Evolutionary conservation across 345 rosid species (phyloP), one percentile per base, ranked within the genome.

Genomic region (Noccaea caerulescens): DNA sequence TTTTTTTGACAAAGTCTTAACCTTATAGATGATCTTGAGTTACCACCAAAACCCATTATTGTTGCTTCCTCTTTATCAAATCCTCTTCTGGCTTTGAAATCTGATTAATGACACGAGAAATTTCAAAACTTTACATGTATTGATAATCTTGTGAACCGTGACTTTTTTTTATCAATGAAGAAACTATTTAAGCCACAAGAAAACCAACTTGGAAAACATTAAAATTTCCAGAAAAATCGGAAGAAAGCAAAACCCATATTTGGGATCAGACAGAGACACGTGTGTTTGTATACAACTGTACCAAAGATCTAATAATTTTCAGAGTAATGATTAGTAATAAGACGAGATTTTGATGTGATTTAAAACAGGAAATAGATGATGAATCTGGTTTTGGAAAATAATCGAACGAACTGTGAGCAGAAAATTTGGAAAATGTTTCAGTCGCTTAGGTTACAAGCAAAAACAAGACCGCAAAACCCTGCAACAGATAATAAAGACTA

Each of bases 21-120:
- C 96, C 98, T 92, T 25, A 85, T 88, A 62, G 91, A 86, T 85
- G 18, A 16, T 16, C 89, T 86, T 73, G 92, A 79, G 73, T 81
- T 69, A 36, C 59, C 71, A 36, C 59, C 71, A 76, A 36, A 82
- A 50, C 73, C 86, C 79, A 76, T 76, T 55, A 50, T 64, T 8
- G 10, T 3, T 25, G 18, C 37, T 64, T 58, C 25, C n/a, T 49
- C 60, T 58, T 73, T 56, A 38, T 56, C n/a, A 58, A 59, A 63
- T 63, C 68, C 16, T 49, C 65, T 57, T 16, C 18, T 16, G 18
- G 8, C 43, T 68, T 46, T 55, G n/a, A 37, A 32, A 49, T 36
- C 43, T 62, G 62, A 9, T 63, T 36, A 27, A 27, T 0, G n/a
- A 4, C 77, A 73, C 77, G 77, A 38, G 72, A 73, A 66, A 38